Evolutionary conservation across 164 flowering plant genomes (phyloP).

Genomic region (Nymphaea thermarum): DNA sequence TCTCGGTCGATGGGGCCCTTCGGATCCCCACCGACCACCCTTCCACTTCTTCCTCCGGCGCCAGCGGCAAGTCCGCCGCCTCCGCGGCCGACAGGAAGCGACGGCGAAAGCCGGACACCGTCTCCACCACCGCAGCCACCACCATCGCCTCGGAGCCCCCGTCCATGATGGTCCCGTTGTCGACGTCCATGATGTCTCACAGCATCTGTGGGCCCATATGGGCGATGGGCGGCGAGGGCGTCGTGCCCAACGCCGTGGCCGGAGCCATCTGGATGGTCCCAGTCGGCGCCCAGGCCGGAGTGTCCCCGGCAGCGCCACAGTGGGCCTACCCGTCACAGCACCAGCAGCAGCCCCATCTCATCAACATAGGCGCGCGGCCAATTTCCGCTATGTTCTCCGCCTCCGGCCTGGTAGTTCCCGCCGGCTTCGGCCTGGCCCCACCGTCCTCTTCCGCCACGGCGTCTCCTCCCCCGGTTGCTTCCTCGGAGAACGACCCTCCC

Average conservation of each 20-base stretch:
- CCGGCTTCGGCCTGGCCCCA: conserved; percentile 3
- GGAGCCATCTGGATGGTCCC: conserved; percentile 5
- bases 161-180: conserved; percentile 2
- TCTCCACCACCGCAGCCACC: neutral
- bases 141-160: neutral
- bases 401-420: neutral
- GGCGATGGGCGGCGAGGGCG: neutral
- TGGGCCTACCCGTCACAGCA: neutral
- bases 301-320: conserved; percentile 4
- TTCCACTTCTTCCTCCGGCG: conserved; percentile 1
- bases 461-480: neutral
- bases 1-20: conserved; percentile 3
- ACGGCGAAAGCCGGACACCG: neutral
- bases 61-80: too few relatives aligned
- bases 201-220: neutral
- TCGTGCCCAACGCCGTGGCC: neutral
- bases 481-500: neutral
- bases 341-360: neutral
- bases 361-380: conserved; percentile 1
- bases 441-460: neutral
- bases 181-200: neutral
- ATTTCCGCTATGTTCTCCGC: conserved; percentile 2
- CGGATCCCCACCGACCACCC: conserved; percentile 3
- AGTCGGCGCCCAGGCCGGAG: conserved; percentile 1
- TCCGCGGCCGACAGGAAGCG: neutral